phyloP scores from a whole-genome alignment of 768 basidiomycete species.

The Phaeotremella fagi region DNA sequence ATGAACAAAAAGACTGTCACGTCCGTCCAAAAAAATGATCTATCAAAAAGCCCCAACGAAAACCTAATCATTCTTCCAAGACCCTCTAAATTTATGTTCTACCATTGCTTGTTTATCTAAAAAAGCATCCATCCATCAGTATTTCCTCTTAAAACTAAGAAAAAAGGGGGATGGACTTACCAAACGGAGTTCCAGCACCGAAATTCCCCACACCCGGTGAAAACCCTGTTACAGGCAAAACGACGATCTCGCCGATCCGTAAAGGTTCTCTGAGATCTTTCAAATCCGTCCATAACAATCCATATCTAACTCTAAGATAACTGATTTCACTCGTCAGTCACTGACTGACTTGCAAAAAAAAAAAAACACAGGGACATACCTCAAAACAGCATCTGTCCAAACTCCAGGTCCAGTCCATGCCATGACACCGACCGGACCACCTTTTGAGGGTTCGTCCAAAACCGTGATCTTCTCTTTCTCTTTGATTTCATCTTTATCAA shows the following conservation, averaged over 20 bases:
- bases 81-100: conserved; percentile 40
- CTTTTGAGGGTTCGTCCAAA: conserved; percentile 34
- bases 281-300: conserved; percentile 48
- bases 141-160: background rate
- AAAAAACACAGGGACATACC: conserved; percentile 19
- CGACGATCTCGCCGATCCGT: conserved; percentile 48
- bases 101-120: conserved; percentile 45
- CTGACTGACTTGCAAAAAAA: background rate
- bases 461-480: too few relatives aligned
- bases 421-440: conserved; percentile 49
- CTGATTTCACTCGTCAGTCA: conserved; percentile 1
- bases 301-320: conserved; percentile 47
- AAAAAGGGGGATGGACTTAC: conserved; percentile 18
- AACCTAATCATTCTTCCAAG: conserved; percentile 31
- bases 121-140: background rate
- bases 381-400: conserved; percentile 49
- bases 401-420: conserved; percentile 51
- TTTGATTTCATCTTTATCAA: too few relatives aligned
- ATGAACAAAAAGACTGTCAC: background rate
- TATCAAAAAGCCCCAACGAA: background rate
- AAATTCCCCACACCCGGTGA: conserved; percentile 46
- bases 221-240: conserved; percentile 50
- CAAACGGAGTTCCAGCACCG: conserved; percentile 21
- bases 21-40: background rate
- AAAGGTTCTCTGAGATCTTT: conserved; percentile 39